phyloP scores from a whole-genome alignment of 164 flowering plant species.

The Taxillus chinensis region DNA sequence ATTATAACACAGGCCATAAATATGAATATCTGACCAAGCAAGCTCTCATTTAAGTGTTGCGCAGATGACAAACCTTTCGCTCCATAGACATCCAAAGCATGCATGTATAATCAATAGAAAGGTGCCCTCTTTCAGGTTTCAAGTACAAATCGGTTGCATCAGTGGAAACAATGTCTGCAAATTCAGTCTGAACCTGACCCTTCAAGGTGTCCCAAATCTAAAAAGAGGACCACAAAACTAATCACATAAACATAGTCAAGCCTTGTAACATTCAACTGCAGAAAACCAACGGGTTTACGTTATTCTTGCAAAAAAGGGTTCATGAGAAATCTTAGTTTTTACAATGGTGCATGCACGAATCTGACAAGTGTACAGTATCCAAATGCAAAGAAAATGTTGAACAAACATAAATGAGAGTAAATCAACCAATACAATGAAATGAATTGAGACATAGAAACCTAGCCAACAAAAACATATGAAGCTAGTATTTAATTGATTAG shows the following conservation, averaged over 20 bases:
- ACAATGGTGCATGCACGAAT: too few relatives aligned
- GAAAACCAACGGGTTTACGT: too few relatives aligned
- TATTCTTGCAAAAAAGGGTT: too few relatives aligned
- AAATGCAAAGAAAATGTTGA: too few relatives aligned
- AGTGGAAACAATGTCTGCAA: slow-evolving; percentile 47
- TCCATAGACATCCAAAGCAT: slow-evolving; percentile 74
- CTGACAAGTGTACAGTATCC: too few relatives aligned
- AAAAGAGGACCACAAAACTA: background rate
- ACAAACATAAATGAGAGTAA: too few relatives aligned
- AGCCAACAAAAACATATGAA: too few relatives aligned
- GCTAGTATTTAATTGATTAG: too few relatives aligned
- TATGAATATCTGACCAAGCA: background rate
- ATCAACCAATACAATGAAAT: too few relatives aligned
- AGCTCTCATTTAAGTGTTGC: background rate
- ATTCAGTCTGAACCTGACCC: slow-evolving; percentile 82
- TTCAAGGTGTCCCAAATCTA: slow-evolving; percentile 92
- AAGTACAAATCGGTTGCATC: slow-evolving; percentile 28
- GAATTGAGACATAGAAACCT: too few relatives aligned
- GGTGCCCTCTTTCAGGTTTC: slow-evolving; percentile 60
- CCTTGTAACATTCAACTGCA: background rate
- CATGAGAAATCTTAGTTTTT: too few relatives aligned
- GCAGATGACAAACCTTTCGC: slow-evolving; percentile 41
- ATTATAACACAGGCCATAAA: background rate
- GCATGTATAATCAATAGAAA: slow-evolving; percentile 83
- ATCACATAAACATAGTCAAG: background rate